phyloP scores from a whole-genome alignment of 805 yeast genomes.

The Isabelozyma pseudorhagii region DNA sequence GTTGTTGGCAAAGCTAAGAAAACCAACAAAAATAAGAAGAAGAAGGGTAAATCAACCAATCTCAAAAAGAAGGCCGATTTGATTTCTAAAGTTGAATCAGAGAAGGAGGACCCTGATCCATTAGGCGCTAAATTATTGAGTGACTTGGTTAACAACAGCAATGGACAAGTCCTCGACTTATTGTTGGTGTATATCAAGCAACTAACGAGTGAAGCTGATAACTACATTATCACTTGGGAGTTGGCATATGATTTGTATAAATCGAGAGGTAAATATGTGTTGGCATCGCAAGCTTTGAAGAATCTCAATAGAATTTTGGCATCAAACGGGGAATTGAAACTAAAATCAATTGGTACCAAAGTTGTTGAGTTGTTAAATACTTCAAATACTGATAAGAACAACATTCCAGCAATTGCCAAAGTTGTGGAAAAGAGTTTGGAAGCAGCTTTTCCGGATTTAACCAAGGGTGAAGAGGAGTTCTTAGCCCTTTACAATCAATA shows the following conservation, averaged over 20 bases:
- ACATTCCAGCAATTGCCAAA: constrained; percentile 45
- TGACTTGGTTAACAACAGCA: constrained; percentile 18
- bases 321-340: constrained; percentile 10
- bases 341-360: constrained; percentile 22
- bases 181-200: constrained; percentile 43
- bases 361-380: constrained; percentile 30
- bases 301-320: constrained; percentile 39
- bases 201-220: constrained; percentile 40
- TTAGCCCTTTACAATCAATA: constrained; percentile 7
- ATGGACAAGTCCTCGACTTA: constrained; percentile 39
- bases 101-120: constrained; percentile 54
- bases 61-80: constrained; percentile 55
- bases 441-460: constrained; percentile 32
- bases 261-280: constrained; percentile 42
- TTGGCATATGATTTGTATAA: constrained; percentile 38
- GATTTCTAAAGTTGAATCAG: constrained; percentile 42
- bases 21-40: constrained; percentile 46
- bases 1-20: constrained; percentile 14
- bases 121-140: constrained; percentile 48
- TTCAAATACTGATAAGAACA: constrained; percentile 29
- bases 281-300: constrained; percentile 44
- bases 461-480: constrained; percentile 13
- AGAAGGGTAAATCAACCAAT: constrained; percentile 50
- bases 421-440: constrained; percentile 37
- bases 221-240: constrained; percentile 38